Base-by-base conservation (phyloP, 139 green algal genomes). In the Coccomyxa sp. region DNA sequence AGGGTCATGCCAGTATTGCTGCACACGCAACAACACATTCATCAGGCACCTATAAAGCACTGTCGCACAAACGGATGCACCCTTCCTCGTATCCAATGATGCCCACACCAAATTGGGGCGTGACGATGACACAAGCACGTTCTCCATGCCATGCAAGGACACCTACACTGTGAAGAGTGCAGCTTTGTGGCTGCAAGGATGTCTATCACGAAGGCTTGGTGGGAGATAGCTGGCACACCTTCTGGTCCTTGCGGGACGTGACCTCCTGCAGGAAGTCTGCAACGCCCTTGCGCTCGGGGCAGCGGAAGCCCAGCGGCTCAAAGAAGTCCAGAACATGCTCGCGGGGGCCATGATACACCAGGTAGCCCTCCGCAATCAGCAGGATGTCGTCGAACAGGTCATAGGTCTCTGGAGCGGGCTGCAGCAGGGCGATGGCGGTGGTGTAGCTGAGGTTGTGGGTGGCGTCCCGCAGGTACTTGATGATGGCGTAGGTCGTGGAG, bases 231-330 rank as follows among this genome's bases (percentile, higher is more conserved):
- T 58, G 24, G 7, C 14, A 18, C 16, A 86, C 82, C 79, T 79
- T 29, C 74, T 91, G 87, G 82, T 91, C 87, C 7, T 76, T 84
- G 29, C 68, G 54, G 18, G 78, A 84, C 35, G 83, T 83, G 68
- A 93, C 88, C 83, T 93, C 88, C 79, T 93, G 88, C 83, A 93
- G 69, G 83, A 93, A 93, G 39, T 94, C 89, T 29, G 89, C 89
- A 12, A 87, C 38, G 70, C 82, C 89, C 72, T 87, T 88, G 18
- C 82, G 76, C 50, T 81, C 73, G 33, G 89, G 89, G 74, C 89
- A 93, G 0, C 74, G 31, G 73, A 93, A 93, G 39, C 89, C 89
- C 39, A 91, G 71, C 73, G n/a, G 39, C 29, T 77, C 40, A 69
- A 93, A 92, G 79, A 92, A 93, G 10, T 79, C 50, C 75, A 87